Percentiles rank a stretch among this genome's conserved stretches.
Conservation (phyloP, 768 basidiomycete species). For the Macrolepiota fuliginosa region DNA sequence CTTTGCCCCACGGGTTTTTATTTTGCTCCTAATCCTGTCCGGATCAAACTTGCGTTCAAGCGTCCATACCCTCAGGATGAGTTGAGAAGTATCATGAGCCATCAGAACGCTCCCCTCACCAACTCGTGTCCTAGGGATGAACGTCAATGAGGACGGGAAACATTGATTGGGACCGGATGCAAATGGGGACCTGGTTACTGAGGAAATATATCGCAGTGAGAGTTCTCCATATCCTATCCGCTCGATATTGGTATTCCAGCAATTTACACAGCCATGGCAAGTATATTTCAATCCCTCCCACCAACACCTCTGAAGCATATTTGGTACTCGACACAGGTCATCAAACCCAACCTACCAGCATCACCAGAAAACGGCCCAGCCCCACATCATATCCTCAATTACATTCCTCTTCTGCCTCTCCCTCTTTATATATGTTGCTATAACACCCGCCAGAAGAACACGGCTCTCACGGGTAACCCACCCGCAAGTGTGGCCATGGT, state of each 20-base stretch:
- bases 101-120: too few species aligned
- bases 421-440: too few species aligned
- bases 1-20: conserved; percentile 38
- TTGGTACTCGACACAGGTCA: conserved; percentile 38
- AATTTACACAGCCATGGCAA: conserved; percentile 62
- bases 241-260: conserved; percentile 50
- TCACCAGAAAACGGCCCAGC: too few species aligned
- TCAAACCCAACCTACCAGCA: conserved; percentile 54
- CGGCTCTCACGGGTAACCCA: too few species aligned
- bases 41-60: too few species aligned
- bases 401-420: too few species aligned
- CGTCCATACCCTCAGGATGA: too few species aligned
- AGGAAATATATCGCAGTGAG: conserved; percentile 51
- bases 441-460: too few species aligned
- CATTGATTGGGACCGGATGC: conserved; percentile 55
- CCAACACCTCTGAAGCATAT: conserved; percentile 11
- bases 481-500: too few species aligned
- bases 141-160: conserved; percentile 47
- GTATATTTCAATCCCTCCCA: conserved; percentile 21
- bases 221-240: conserved; percentile 45
- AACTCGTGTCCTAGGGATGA: conserved; percentile 45
- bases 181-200: conserved; percentile 56
- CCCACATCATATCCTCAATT: too few species aligned
- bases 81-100: too few species aligned
- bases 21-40: conserved; percentile 36